Evolutionary conservation across 805 yeast species (phyloP).

Genomic region (Spathaspora boniae): DNA sequence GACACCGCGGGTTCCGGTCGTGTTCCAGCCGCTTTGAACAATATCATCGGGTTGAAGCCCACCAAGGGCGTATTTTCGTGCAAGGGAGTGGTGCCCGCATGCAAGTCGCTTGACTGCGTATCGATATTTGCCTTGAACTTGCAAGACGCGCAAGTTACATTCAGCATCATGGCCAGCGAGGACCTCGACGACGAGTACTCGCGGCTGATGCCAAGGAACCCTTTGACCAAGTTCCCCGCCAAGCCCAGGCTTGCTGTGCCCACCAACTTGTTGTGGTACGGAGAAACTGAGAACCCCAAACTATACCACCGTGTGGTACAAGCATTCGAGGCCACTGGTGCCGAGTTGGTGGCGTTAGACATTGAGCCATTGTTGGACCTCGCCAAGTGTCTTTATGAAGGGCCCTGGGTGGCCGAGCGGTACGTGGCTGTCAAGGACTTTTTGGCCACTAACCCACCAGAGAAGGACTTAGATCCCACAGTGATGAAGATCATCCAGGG

Average conservation of each 20-base stretch:
- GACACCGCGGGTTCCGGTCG: constrained; percentile 99
- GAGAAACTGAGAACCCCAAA: constrained; percentile 73
- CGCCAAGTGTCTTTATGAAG: constrained; percentile 89
- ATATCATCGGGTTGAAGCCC: constrained; percentile 89
- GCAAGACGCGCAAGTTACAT: constrained; percentile 77
- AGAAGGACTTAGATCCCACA: constrained; percentile 73
- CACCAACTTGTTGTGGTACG: constrained; percentile 67
- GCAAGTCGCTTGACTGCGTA: constrained; percentile 90
- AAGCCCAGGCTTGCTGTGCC: constrained; percentile 78
- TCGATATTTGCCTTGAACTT: constrained; percentile 78
- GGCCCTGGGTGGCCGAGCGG: constrained; percentile 99
- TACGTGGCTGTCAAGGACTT: constrained; percentile 78
- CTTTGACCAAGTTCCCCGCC: constrained; percentile 54
- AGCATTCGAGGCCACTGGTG: constrained; percentile 40
- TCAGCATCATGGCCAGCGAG: constrained; percentile 65
- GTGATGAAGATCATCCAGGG: constrained; percentile 72
- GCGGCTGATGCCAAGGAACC: constrained; percentile 66
- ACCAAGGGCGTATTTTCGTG: constrained; percentile 85
- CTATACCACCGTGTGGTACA: constrained; percentile 63
- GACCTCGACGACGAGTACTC: constrained; percentile 80
- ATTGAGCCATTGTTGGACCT: constrained; percentile 74
- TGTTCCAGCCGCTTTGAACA: constrained; percentile 94
- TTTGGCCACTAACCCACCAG: constrained; percentile 67
- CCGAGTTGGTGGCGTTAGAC: constrained; percentile 56
- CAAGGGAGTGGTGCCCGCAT: constrained; percentile 94